Percentiles rank a stretch among this genome's conserved stretches.
Evolutionary conservation across 73 alveolate species (phyloP).

Genomic region (Paramecium pentaurelia): DNA sequence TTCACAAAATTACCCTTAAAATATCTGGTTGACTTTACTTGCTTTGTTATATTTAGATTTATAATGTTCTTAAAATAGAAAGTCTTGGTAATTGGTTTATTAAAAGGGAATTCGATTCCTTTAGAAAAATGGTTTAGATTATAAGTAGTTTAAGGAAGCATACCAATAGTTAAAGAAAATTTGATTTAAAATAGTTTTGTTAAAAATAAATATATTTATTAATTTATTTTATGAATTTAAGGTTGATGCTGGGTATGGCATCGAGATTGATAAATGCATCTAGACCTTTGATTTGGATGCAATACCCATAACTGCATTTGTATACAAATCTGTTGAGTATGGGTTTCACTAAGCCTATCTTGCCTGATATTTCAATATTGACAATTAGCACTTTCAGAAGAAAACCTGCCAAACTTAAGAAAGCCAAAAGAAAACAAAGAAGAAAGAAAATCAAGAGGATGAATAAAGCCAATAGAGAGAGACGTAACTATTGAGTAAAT

Average conservation of each 20-base stretch:
- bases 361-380: constrained; percentile 19
- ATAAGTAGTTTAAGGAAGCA: not conserved
- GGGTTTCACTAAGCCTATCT: not conserved
- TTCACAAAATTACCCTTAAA: not conserved
- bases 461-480: constrained; percentile 42
- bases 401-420: constrained; percentile 5
- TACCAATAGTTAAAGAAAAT: not conserved
- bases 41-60: not conserved
- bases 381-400: constrained; percentile 1
- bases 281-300: not conserved
- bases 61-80: not conserved
- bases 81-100: not conserved
- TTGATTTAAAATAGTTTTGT: not conserved
- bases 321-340: not conserved
- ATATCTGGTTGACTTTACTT: not conserved
- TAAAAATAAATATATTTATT: not conserved
- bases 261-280: not conserved
- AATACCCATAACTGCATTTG: not conserved
- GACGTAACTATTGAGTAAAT: constrained; percentile 15
- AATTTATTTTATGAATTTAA: not conserved
- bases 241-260: constrained; percentile 7
- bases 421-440: not conserved
- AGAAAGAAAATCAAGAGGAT: constrained; percentile 8
- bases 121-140: not conserved
- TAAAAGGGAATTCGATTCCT: not conserved